Conservation (phyloP, 768 basidiomycete genomes). For the Xerocomus brunneocitrinus region DNA sequence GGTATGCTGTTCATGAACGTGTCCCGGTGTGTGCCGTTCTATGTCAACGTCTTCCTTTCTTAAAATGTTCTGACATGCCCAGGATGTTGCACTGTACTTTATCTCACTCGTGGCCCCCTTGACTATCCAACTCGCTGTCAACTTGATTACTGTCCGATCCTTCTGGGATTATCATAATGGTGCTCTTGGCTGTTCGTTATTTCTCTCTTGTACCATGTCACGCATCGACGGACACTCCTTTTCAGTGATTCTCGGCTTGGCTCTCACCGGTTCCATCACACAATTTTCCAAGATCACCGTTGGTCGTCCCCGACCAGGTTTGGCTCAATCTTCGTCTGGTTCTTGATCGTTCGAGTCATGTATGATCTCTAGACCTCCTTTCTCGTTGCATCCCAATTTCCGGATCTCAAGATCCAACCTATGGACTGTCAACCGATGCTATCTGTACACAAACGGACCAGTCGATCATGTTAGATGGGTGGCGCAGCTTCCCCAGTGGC, state of each 20-base stretch:
- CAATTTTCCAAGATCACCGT: slow-evolving; percentile 84
- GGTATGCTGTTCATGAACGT: slow-evolving; percentile 71
- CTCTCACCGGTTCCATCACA: slow-evolving; percentile 76
- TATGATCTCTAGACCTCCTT: slow-evolving; percentile 22
- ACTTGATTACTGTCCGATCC: slow-evolving; percentile 67
- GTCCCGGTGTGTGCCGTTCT: slow-evolving; percentile 54
- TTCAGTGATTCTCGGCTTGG: slow-evolving; percentile 66
- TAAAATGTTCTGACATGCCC: background rate
- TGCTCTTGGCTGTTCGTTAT: slow-evolving; percentile 38
- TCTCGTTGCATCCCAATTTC: slow-evolving; percentile 58
- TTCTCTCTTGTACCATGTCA: slow-evolving; percentile 27
- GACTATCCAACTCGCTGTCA: slow-evolving; percentile 63
- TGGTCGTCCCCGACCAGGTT: slow-evolving; percentile 85
- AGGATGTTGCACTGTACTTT: slow-evolving; percentile 48
- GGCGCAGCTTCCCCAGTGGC: slow-evolving; percentile 89
- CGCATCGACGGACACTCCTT: background rate
- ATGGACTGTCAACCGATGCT: slow-evolving; percentile 65
- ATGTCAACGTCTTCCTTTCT: background rate
- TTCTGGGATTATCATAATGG: slow-evolving; percentile 89
- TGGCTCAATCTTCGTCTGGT: background rate
- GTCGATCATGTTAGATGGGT: slow-evolving; percentile 69
- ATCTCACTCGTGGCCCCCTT: slow-evolving; percentile 65
- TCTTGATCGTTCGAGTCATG: background rate
- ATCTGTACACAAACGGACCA: slow-evolving; percentile 75
- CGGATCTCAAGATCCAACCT: slow-evolving; percentile 63